Base-by-base conservation (phyloP, 306 rosid species). In the Dalbergia oliveri region DNA sequence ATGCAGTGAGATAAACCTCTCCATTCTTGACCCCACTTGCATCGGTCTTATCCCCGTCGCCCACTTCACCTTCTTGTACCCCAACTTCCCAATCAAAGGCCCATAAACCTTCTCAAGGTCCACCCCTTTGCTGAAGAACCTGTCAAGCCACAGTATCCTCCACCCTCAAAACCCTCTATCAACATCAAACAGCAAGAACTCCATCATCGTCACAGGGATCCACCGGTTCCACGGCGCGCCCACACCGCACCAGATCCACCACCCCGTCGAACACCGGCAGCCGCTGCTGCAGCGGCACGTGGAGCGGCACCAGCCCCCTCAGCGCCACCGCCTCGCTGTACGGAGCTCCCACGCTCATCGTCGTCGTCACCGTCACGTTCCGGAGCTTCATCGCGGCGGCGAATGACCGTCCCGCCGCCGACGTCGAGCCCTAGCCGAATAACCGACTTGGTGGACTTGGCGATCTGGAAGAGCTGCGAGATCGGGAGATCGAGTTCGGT, bases 101-200 rank as follows among this genome's bases (percentile, higher is more conserved):
- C 79, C 86, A 75, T 88, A 95, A 33, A 93, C 84, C 60, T 87
- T 84, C 34, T 93, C 98, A 76, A 95, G 96, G 78, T 93, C 98
- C 79, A 63, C 79, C 10, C 88, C 83, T 69, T 90, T 95, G 73
- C 98, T 84, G 64, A 95, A 95, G 79, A 95, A 95, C 13, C 91
- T 96, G 75, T 95, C 99, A 80, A 95, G 16, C 99, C 96, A 95
- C 85, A 86, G 69, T 87, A 95, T 75, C 99, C 99, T 12, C 99
- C 98, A 41, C 86, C 74, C 98, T 87, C 87, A 93, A 82, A 79
- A 95, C 97, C 44, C 99, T 83, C 99, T 83, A 43, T 95, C 99
- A 74, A 86, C 79, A 62, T 95, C 99, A 72, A 79, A 88, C 49
- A 95, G 54, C 92, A 95, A 69, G 61, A 95, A 95, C 86, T 93